phyloP scores from a whole-genome alignment of 306 rosid genomes.

The Acmispon strigosus region DNA sequence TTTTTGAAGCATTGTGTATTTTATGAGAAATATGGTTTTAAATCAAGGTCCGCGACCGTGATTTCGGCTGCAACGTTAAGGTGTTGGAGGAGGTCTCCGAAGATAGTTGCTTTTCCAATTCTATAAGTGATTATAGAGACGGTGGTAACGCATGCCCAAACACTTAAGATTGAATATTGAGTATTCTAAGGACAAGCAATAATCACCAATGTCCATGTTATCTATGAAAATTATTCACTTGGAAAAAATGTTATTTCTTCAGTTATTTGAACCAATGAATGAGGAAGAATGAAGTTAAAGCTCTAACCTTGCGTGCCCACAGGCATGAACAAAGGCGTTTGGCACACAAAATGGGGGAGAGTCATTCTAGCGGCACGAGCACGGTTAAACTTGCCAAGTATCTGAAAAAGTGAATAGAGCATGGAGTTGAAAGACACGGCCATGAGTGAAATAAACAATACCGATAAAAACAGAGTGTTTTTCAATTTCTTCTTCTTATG shows the following conservation, averaged over 20 bases:
- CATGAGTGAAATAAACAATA: not conserved
- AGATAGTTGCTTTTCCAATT: too few species aligned
- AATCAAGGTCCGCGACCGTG: too few species aligned
- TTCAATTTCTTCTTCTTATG: not conserved
- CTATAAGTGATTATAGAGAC: too few species aligned
- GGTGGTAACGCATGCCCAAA: too few species aligned
- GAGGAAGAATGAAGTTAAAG: slow-evolving; percentile 8
- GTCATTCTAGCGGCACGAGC: slow-evolving; percentile 83
- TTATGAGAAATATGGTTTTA: too few species aligned
- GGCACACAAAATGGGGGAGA: slow-evolving; percentile 73
- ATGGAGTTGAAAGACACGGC: too few species aligned
- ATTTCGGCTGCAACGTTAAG: too few species aligned
- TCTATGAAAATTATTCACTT: not conserved
- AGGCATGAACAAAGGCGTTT: slow-evolving; percentile 96
- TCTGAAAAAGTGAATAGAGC: slow-evolving; percentile 29
- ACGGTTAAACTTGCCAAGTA: slow-evolving; percentile 83
- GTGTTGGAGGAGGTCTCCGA: too few species aligned
- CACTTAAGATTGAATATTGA: not conserved
- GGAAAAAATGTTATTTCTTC: not conserved
- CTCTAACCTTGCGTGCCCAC: slow-evolving; percentile 90
- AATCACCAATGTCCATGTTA: not conserved
- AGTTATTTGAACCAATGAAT: not conserved
- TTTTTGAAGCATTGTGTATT: too few species aligned
- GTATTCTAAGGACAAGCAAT: slow-evolving; percentile 1
- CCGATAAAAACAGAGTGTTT: not conserved